Conservation (phyloP, 169 alveolate species). For the Sarcocystis neurona region DNA sequence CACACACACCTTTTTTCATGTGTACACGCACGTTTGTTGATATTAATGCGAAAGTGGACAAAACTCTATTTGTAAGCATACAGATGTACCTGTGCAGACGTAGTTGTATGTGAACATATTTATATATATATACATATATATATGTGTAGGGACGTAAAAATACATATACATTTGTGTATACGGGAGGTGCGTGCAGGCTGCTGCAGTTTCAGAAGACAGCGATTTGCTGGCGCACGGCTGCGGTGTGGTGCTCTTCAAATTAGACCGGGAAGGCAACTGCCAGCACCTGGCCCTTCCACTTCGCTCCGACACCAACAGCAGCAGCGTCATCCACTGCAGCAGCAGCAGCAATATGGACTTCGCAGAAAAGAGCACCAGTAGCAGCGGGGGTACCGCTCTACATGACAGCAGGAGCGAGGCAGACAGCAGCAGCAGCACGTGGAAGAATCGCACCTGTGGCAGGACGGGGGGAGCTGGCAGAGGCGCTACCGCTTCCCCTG, state of each 20-base stretch:
- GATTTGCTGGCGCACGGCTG: conserved; percentile 95
- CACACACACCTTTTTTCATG: too few species aligned
- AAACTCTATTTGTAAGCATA: neutral
- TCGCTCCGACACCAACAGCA: conserved; percentile 27
- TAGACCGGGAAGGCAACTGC: conserved; percentile 74
- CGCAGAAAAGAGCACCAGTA: too few species aligned
- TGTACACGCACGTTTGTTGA: neutral
- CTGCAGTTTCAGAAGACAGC: conserved; percentile 92
- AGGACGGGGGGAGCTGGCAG: too few species aligned
- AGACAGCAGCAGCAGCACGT: too few species aligned
- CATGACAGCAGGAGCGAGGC: too few species aligned
- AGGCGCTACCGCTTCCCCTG: too few species aligned
- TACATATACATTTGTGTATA: conserved; percentile 72
- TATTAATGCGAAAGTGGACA: neutral
- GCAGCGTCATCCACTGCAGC: neutral
- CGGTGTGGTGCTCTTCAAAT: conserved; percentile 82
- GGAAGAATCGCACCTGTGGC: too few species aligned
- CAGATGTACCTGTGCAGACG: neutral
- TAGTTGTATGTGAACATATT: neutral
- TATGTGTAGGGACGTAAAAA: neutral
- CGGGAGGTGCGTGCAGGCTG: conserved; percentile 72
- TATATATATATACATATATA: neutral
- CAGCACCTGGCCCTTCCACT: conserved; percentile 44
- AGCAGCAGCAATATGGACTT: too few species aligned
- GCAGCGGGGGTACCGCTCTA: too few species aligned